Base-by-base conservation (phyloP, 2,329 filamentous ascomycete genomes). In the Proliferodiscus dingleyae region DNA sequence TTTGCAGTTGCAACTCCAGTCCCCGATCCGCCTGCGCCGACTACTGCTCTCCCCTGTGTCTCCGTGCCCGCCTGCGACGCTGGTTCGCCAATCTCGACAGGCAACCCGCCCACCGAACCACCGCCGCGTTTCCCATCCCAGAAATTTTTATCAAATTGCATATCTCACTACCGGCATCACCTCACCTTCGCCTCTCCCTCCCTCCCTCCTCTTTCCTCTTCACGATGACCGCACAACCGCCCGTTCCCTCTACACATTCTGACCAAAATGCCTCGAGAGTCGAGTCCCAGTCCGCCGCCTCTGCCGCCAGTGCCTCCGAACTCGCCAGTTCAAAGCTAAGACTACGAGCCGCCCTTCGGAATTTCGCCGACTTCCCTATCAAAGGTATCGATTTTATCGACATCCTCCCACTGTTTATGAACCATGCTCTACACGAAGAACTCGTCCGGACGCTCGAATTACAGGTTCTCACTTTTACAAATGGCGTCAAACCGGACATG, bases 321-420 rank as follows among this genome's bases (percentile, higher is more conserved):
- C 55, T 65, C 61, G 53, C 61, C 61, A 49, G 61, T 61, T 75
- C 75, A 75, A 79, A 82, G 78, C 71, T 81, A 77, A 85, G 66
- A 70, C 77, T 90, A 75, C 75, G 82, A 64, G 69, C 71, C 57
- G 80, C 85, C 49, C 80, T 97, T 59, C 87, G 87, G 68, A 83
- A 89, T 67, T 95, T 89, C 72, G 81, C 83, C 62, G 89, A 97
- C 75, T 97, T 96, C 72, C 91, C 91, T 49, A 83, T 85, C 56
- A 83, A 86, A 37, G 91, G 93, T 67, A 91, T 98, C 64, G 77
- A 95, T 62, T 98, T 98, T 70, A 89, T 96, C 73, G 93, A 98
- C 66, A 97, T 98, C 70, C 84, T 98, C 68, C 93, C 93, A 51
- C 84, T 97, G 64, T 97, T 98, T 74, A 82, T 87, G 66, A 78